Conservation (phyloP, 805 yeast species). For the Metschnikowia baotianmanensis region DNA sequence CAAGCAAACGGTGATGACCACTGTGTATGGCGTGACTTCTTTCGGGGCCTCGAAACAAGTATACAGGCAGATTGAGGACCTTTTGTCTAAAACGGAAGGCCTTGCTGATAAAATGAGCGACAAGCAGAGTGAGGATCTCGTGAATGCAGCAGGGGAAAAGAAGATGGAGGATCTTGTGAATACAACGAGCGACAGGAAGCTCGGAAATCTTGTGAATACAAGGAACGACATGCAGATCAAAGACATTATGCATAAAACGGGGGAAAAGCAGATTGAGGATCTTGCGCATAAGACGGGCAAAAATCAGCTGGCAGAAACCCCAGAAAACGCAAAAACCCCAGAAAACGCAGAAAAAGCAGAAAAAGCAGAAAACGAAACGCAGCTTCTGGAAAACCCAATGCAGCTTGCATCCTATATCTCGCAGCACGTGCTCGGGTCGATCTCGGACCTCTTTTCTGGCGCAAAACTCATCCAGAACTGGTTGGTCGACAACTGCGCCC, state of each 20-base stretch:
- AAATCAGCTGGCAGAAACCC: no score
- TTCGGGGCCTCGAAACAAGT: constrained; percentile 39
- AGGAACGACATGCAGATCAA: no score
- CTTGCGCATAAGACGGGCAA: no score
- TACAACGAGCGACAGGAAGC: no score
- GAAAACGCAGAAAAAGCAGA: neutral
- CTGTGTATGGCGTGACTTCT: constrained; percentile 43
- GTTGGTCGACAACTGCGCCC: constrained; percentile 29
- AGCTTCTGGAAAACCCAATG: neutral
- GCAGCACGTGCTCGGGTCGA: constrained; percentile 13
- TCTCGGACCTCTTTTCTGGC: constrained; percentile 28
- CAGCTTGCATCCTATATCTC: constrained; percentile 14
- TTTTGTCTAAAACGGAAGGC: no score
- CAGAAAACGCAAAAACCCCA: neutral
- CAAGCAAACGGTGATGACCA: constrained; percentile 45
- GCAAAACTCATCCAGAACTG: constrained; percentile 37
- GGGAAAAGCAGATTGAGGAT: constrained; percentile 22
- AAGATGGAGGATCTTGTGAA: no score
- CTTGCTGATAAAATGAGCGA: no score
- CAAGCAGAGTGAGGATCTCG: no score
- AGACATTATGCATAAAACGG: no score
- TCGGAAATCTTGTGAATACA: no score
- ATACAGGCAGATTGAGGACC: constrained; percentile 21
- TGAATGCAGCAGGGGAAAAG: no score
- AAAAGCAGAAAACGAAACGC: no score